A percentile compares a stretch with the other conserved stretches of the same genome.
Evolutionary conservation across 1,139 yeast species (phyloP).

Genomic region (Saccharomycopsis phalli): DNA sequence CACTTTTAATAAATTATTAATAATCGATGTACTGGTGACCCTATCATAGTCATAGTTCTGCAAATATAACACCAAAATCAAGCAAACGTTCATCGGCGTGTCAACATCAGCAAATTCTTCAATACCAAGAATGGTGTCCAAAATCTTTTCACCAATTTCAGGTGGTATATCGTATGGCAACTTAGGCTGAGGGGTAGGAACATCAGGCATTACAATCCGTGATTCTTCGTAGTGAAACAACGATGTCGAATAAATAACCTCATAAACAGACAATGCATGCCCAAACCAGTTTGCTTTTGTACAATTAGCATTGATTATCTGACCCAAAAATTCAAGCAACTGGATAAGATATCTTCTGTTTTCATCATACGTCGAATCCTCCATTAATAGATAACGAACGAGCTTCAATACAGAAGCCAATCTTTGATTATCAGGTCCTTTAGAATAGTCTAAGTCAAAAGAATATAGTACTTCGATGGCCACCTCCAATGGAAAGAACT

Average conservation of each 20-base stretch:
- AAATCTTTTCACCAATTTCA: constrained; percentile 26
- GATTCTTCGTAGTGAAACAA: constrained; percentile 24
- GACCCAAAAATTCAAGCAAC: constrained; percentile 30
- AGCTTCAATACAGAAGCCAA: constrained; percentile 25
- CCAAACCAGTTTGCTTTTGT: constrained; percentile 43
- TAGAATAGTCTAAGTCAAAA: constrained; percentile 27
- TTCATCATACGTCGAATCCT: constrained; percentile 24
- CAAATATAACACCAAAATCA: constrained; percentile 42
- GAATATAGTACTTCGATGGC: constrained; percentile 32
- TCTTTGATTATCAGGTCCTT: constrained; percentile 24
- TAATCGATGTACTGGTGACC: constrained; percentile 5
- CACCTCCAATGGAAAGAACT: constrained; percentile 24
- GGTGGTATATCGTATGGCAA: neutral
- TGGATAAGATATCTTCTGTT: neutral
- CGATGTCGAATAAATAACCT: constrained; percentile 39
- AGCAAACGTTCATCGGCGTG: constrained; percentile 42
- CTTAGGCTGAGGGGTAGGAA: neutral
- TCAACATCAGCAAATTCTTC: constrained; percentile 35
- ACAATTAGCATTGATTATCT: constrained; percentile 31
- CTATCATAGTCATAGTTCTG: constrained; percentile 26
- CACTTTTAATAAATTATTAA: constrained; percentile 7
- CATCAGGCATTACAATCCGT: neutral
- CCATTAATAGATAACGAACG: constrained; percentile 37
- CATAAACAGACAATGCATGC: constrained; percentile 40
- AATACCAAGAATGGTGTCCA: constrained; percentile 35